Evolutionary conservation across 345 rosid genomes (phyloP).

Genomic region (Salix udensis): DNA sequence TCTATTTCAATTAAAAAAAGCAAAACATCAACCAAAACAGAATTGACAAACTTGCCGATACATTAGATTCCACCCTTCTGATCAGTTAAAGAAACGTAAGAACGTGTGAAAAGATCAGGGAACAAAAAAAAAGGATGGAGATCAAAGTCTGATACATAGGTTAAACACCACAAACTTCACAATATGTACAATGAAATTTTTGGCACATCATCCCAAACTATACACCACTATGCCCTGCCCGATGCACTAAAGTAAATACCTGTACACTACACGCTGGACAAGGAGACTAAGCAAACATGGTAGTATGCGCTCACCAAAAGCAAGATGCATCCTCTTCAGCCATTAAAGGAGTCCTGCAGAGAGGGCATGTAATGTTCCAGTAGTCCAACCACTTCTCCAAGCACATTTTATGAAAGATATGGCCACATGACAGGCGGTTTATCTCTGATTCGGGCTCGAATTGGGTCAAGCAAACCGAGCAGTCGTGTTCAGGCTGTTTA

Average conservation of each 20-base stretch:
- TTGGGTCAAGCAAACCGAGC: slow-evolving; percentile 57
- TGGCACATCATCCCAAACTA: background rate
- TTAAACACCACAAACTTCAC: slow-evolving; percentile 18
- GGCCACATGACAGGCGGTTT: slow-evolving; percentile 61
- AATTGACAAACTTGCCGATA: no score
- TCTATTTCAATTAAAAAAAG: no score
- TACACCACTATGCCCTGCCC: slow-evolving; percentile 3
- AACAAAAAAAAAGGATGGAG: background rate
- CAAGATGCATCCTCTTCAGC: slow-evolving; percentile 44
- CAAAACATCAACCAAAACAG: no score
- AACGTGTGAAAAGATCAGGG: no score
- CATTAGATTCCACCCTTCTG: no score
- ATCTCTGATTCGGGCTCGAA: slow-evolving; percentile 64
- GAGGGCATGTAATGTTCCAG: slow-evolving; percentile 71
- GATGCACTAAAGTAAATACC: slow-evolving; percentile 2
- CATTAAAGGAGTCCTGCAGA: slow-evolving; percentile 63
- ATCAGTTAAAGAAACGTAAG: no score
- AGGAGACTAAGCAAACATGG: background rate
- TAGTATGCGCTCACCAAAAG: slow-evolving; percentile 39
- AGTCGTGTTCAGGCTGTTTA: slow-evolving; percentile 51
- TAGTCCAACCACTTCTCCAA: slow-evolving; percentile 77
- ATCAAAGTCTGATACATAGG: slow-evolving; percentile 11
- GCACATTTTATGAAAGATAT: slow-evolving; percentile 62
- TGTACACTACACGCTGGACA: slow-evolving; percentile 18
- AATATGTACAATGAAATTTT: slow-evolving; percentile 28